Evolutionary conservation across 2,329 filamentous ascomycete genomes (phyloP).

Genomic region (Aureobasidium sp.): DNA sequence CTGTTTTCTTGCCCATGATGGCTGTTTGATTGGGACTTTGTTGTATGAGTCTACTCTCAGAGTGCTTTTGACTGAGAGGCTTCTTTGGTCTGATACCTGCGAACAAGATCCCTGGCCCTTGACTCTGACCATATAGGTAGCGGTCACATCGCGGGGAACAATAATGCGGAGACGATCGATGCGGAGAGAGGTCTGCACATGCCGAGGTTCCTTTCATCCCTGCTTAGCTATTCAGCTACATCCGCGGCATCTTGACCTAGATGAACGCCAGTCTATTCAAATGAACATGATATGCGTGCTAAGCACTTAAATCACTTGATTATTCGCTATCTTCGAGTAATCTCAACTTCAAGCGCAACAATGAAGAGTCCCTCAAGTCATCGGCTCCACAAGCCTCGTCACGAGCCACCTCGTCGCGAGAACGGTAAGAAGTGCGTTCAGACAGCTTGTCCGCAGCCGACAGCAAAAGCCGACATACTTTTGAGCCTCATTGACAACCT

Average conservation of each 20-base stretch:
- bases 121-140: constrained; percentile 5
- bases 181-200: constrained; percentile 11
- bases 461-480: not conserved
- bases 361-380: no score
- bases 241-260: not conserved
- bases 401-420: no score
- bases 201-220: constrained; percentile 15
- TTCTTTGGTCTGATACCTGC: not conserved
- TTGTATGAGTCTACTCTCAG: not conserved
- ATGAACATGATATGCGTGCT: not conserved
- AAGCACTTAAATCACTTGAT: no score
- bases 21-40: not conserved
- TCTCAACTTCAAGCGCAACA: no score
- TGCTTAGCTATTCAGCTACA: not conserved
- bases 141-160: not conserved
- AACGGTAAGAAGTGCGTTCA: constrained; percentile 1
- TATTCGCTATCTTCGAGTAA: no score
- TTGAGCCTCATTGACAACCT: not conserved
- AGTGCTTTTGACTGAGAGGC: not conserved
- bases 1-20: constrained; percentile 32
- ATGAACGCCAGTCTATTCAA: not conserved
- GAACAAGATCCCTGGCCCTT: not conserved
- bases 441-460: not conserved
- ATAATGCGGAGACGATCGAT: constrained; percentile 14
- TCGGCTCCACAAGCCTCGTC: no score